Percentiles rank a stretch among this genome's conserved stretches.
These are phyloP conservation scores for Hippophae gyantsensis DNA, from an alignment of 306 rosid genomes.

Conservation along the genomic window DNA sequence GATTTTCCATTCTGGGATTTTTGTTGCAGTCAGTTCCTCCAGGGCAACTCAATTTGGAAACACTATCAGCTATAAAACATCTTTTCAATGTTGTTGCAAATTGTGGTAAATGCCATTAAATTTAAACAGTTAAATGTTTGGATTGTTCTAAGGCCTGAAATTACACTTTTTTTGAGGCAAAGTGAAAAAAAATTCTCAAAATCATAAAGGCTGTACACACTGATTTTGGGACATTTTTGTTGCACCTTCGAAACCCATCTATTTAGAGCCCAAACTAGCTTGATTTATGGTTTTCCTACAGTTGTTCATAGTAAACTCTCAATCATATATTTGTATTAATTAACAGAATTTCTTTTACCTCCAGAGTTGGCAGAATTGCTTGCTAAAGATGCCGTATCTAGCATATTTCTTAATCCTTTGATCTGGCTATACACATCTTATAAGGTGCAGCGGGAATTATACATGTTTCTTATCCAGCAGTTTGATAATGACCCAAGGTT, in stretches of 20 bases:
- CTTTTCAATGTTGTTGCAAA: slow-evolving; percentile 67
- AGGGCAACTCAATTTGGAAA: slow-evolving; percentile 65
- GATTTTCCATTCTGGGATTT: slow-evolving; percentile 90
- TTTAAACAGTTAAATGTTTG: too few species aligned
- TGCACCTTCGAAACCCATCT: not conserved
- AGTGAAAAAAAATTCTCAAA: too few species aligned
- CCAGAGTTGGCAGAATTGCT: slow-evolving; percentile 76
- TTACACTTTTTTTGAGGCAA: too few species aligned
- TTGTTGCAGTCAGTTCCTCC: slow-evolving; percentile 88
- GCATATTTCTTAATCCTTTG: slow-evolving; percentile 85
- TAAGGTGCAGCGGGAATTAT: slow-evolving; percentile 85
- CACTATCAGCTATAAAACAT: slow-evolving; percentile 79
- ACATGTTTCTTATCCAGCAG: slow-evolving; percentile 91
- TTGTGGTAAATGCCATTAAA: slow-evolving; percentile 37
- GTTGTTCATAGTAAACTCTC: slow-evolving; percentile 6
- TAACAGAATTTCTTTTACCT: slow-evolving; percentile 14
- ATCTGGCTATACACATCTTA: slow-evolving; percentile 72
- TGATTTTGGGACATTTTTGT: not conserved
- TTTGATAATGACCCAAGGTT: slow-evolving; percentile 89
- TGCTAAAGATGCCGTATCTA: slow-evolving; percentile 65
- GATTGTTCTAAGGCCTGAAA: too few species aligned
- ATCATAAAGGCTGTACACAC: too few species aligned
- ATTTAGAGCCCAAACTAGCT: too few species aligned
- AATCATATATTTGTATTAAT: slow-evolving; percentile 12
- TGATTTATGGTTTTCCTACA: not conserved